Percentiles rank a stretch among this genome's conserved stretches.
Conservation (phyloP, 257 asterid genomes). For the Buddleja alternifolia region DNA sequence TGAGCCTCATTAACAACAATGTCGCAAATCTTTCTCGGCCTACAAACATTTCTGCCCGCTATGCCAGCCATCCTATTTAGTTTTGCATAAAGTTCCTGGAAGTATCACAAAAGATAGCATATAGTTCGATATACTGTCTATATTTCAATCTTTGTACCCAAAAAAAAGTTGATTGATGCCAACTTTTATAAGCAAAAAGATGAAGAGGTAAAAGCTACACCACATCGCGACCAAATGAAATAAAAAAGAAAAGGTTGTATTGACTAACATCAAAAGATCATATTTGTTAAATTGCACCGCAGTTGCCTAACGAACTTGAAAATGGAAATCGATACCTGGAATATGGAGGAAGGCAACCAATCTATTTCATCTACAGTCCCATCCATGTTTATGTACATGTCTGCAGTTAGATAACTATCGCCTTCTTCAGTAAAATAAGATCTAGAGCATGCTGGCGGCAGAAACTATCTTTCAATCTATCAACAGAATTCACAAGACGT, state of each 20-base stretch:
- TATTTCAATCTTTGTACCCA: neutral
- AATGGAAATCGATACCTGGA: constrained; percentile 67
- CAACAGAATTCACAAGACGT: constrained; percentile 80
- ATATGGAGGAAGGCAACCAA: constrained; percentile 92
- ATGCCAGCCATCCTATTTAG: constrained; percentile 84
- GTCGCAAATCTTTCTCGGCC: constrained; percentile 97
- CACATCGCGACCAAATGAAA: neutral
- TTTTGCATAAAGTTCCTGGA: constrained; percentile 89
- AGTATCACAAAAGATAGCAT: constrained; percentile 15
- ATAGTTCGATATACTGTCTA: constrained; percentile 20
- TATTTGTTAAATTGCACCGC: neutral
- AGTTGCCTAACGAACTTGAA: constrained; percentile 17
- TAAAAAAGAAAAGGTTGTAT: neutral
- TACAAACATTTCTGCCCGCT: constrained; percentile 92
- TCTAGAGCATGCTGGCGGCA: constrained; percentile 97
- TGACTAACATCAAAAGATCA: neutral
- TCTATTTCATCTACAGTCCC: constrained; percentile 80
- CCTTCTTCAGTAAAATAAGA: constrained; percentile 96
- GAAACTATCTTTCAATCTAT: constrained; percentile 92
- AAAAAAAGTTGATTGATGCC: too few relatives aligned
- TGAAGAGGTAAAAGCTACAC: neutral
- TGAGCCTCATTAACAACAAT: constrained; percentile 90
- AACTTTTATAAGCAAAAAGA: too few relatives aligned
- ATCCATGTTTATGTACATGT: constrained; percentile 80
- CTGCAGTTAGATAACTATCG: constrained; percentile 87